Conservation (phyloP, 352 stramenopile genomes). For the Phytophthora fragariae region DNA sequence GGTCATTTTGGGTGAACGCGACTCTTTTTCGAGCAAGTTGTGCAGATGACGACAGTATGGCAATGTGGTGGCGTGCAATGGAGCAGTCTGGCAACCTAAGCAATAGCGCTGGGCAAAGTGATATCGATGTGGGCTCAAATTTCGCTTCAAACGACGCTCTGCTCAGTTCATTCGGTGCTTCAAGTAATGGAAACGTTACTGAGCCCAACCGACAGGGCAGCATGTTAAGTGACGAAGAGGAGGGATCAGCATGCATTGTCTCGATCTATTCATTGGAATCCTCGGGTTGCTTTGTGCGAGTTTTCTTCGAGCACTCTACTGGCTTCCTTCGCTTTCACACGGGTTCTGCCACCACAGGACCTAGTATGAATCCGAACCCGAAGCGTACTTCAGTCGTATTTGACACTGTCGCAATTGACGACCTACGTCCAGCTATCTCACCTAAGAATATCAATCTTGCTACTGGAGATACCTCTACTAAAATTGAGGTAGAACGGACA, state of each 20-base stretch:
- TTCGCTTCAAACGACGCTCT: slow-evolving; percentile 4
- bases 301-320: slow-evolving; percentile 80
- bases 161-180: slow-evolving; percentile 26
- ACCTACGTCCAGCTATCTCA: slow-evolving; percentile 34
- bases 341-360: slow-evolving; percentile 51
- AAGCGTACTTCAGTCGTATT: slow-evolving; percentile 69
- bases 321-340: slow-evolving; percentile 75
- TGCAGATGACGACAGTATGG: slow-evolving; percentile 32
- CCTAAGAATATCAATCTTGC: neutral
- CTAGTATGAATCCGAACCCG: slow-evolving; percentile 62
- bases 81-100: slow-evolving; percentile 57
- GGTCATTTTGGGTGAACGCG: slow-evolving; percentile 60
- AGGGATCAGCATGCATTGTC: slow-evolving; percentile 71
- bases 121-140: neutral
- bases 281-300: slow-evolving; percentile 66
- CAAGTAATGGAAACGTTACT: neutral
- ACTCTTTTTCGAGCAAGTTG: slow-evolving; percentile 48
- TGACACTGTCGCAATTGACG: slow-evolving; percentile 65
- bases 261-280: slow-evolving; percentile 79
- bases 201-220: neutral
- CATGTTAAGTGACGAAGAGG: slow-evolving; percentile 22
- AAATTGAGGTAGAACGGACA: slow-evolving; percentile 19
- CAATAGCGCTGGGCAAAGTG: slow-evolving; percentile 10
- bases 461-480: neutral
- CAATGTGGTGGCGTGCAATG: slow-evolving; percentile 73